These are phyloP conservation scores for Phaffia australis DNA, from an alignment of 768 basidiomycete species.

Conservation along the genomic window DNA sequence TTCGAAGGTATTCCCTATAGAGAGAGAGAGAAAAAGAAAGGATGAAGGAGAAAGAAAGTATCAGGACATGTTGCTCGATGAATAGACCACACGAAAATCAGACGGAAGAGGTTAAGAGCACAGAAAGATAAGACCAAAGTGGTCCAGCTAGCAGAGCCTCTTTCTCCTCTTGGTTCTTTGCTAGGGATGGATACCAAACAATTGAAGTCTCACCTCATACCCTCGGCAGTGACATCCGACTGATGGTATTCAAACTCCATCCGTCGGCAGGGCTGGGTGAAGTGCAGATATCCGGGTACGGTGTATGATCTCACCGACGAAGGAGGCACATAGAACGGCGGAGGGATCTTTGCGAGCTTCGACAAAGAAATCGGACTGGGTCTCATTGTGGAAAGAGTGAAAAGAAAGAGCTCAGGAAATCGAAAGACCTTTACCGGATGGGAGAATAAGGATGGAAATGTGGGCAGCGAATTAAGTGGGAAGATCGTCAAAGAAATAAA, in stretches of 20 bases:
- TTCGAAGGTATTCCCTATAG: conserved; percentile 20
- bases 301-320: conserved; percentile 1
- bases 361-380: background rate
- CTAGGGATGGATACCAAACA: background rate
- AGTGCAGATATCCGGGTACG: conserved; percentile 17
- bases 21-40: background rate
- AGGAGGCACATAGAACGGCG: conserved; percentile 21
- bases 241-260: conserved; percentile 18
- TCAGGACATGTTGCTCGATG: background rate
- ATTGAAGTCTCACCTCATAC: conserved; percentile 5
- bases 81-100: background rate
- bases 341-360: background rate
- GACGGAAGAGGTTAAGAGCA: background rate
- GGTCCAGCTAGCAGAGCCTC: background rate
- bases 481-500: too few relatives aligned
- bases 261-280: conserved; percentile 7
- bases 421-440: too few relatives aligned
- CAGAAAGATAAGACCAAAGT: background rate
- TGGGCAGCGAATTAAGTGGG: too few relatives aligned
- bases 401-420: too few relatives aligned
- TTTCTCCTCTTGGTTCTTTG: background rate
- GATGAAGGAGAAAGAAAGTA: background rate
- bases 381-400: background rate
- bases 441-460: too few relatives aligned
- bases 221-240: conserved; percentile 7